Base-by-base conservation (phyloP, 495 filamentous ascomycete genomes). In the Hyaloscypha finlandica region DNA sequence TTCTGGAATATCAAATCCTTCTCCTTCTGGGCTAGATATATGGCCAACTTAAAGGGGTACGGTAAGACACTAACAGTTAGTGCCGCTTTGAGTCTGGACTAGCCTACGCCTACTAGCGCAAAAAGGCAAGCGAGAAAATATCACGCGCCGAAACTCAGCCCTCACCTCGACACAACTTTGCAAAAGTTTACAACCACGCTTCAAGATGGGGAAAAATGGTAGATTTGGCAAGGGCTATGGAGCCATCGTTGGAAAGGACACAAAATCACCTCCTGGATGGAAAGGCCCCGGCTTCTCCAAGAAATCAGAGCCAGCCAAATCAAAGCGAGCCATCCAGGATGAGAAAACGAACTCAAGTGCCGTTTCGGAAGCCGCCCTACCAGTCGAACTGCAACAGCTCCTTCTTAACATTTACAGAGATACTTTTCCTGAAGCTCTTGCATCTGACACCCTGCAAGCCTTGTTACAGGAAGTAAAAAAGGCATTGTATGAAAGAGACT, bases 401-500 rank as follows among this genome's bases (percentile, higher is more conserved):
- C 80, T 94, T 12, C 81, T 97, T n/a, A 84, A 94, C 67, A 78
- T 94, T 70, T 97, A 96, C 82, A 83, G 80, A 63, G 75, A 80
- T 61, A 79, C 89, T 8, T 89, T 96, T 62, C 65, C 76, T 33
- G 72, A 76, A 1, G 67, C 82, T 9, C 77, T 85, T 22, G 64
- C 76, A 16, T 76, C 53, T 4, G 67, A 70, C 16, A 80, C 84
- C 32, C 81, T 86, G 11, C 77, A 82, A 31, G 66, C 80, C 20
- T 77, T 85, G 2, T 81, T 97, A 8, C 95, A 97, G 74, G 83
- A 85, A 22, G 84, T 98, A 30, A 99, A 98, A 74, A 77, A 84
- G 6, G 90, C 93, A 64, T 81, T 98, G 1, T 97, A 89, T 74
- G 87, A 92, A 69, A 84, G 95, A 25, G 90, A 97, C 73, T 98